Evolutionary conservation across 2,329 filamentous ascomycete species (phyloP).

Genomic region (Graphilbum fragrans): DNA sequence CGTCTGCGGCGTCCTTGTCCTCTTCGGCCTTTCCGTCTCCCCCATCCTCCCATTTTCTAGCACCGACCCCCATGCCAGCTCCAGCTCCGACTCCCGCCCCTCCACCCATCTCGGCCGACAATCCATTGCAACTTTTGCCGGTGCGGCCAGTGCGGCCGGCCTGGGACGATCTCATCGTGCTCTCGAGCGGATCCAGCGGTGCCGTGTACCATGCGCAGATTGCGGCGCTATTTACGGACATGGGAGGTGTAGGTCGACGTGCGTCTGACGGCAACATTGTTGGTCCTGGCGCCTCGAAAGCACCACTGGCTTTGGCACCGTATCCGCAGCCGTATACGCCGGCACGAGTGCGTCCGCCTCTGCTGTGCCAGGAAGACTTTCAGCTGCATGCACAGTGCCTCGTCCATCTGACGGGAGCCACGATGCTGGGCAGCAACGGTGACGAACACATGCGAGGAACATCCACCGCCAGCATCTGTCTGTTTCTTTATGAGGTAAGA

Average conservation of each 20-base stretch:
- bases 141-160: conserved; percentile 32
- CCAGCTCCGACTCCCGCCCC: background rate
- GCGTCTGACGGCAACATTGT: conserved; percentile 8
- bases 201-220: conserved; percentile 27
- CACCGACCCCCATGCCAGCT: background rate
- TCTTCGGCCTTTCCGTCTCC: background rate
- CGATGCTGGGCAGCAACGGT: conserved; percentile 10
- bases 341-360: conserved; percentile 9
- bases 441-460: conserved; percentile 13
- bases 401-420: conserved; percentile 23
- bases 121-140: conserved; percentile 18
- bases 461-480: conserved; percentile 27
- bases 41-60: background rate
- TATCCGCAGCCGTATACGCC: background rate
- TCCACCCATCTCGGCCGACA: background rate
- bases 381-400: conserved; percentile 31
- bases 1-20: background rate
- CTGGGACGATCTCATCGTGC: conserved; percentile 33
- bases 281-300: background rate
- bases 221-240: conserved; percentile 30
- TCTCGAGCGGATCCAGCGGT: conserved; percentile 22
- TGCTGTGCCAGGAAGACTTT: conserved; percentile 23
- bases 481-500: conserved; percentile 42
- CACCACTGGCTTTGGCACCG: background rate
- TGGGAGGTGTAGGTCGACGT: conserved; percentile 21